Percentiles rank a stretch among this genome's conserved stretches.
phyloP scores from a whole-genome alignment of 139 green algal species.

The Chlamydomonas sphaeroides region DNA sequence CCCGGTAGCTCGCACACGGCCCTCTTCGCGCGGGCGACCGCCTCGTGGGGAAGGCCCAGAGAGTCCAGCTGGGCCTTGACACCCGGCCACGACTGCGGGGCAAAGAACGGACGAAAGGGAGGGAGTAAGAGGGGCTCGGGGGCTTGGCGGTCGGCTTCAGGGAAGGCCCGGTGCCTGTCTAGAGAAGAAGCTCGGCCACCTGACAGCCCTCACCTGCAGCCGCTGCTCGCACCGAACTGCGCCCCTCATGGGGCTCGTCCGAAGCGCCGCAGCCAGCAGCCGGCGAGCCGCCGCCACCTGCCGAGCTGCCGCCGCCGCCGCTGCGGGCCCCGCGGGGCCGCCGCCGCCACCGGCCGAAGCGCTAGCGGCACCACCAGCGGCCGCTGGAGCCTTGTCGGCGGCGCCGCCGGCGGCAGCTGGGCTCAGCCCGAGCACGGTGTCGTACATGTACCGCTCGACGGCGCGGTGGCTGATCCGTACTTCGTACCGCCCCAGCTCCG shows the following conservation, averaged over 20 bases:
- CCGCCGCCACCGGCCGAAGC: neutral
- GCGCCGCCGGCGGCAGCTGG: neutral
- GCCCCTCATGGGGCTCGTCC: conserved; percentile 19
- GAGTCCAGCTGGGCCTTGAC: conserved; percentile 73
- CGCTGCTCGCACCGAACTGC: conserved; percentile 21
- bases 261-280: conserved; percentile 62
- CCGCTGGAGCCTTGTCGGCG: neutral
- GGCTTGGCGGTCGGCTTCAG: too few species aligned
- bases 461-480: conserved; percentile 67
- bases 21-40: conserved; percentile 65
- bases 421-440: conserved; percentile 12
- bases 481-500: conserved; percentile 59
- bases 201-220: too few species aligned
- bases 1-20: conserved; percentile 69
- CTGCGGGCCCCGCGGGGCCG: neutral
- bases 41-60: conserved; percentile 60
- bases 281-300: conserved; percentile 39
- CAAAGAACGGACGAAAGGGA: too few species aligned
- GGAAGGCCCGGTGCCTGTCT: too few species aligned
- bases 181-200: too few species aligned
- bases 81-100: conserved; percentile 64
- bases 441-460: conserved; percentile 63
- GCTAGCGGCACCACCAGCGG: neutral
- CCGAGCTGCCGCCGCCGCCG: neutral
- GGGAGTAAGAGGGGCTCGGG: too few species aligned